These are phyloP conservation scores for Aquilaria yunnanensis DNA, from an alignment of 345 rosid genomes.

Conservation along the genomic window DNA sequence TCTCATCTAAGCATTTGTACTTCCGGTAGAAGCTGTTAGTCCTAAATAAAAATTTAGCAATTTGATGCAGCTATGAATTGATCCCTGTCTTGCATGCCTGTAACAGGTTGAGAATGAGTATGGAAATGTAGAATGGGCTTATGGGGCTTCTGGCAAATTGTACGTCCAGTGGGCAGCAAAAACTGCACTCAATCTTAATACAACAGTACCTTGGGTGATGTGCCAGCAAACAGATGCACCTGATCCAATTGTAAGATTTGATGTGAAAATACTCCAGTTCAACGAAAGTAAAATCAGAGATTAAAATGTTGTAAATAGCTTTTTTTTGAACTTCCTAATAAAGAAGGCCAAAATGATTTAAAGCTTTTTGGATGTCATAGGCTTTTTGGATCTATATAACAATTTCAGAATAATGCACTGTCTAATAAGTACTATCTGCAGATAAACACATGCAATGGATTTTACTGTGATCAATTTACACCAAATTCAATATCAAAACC, in stretches of 20 bases:
- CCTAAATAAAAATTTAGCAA: background rate
- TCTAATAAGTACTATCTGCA: slow-evolving; percentile 17
- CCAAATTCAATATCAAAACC: slow-evolving; percentile 60
- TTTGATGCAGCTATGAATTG: background rate
- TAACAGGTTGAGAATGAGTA: slow-evolving; percentile 65
- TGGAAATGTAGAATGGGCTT: slow-evolving; percentile 48
- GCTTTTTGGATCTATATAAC: no score
- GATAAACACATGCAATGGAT: slow-evolving; percentile 73
- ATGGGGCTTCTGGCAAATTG: slow-evolving; percentile 41
- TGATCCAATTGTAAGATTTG: slow-evolving; percentile 42
- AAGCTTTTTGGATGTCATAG: no score
- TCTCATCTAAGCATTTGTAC: background rate
- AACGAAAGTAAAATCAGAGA: background rate
- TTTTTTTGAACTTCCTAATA: no score
- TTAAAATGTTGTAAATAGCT: background rate
- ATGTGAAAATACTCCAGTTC: background rate
- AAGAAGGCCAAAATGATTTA: no score
- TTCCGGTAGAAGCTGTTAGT: background rate
- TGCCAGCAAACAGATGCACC: slow-evolving; percentile 56
- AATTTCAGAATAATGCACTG: background rate
- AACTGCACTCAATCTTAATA: slow-evolving; percentile 51
- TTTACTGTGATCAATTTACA: slow-evolving; percentile 48
- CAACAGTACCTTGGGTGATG: slow-evolving; percentile 72
- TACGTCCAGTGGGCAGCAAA: slow-evolving; percentile 65
- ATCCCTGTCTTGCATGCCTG: background rate